Evolutionary conservation across 768 basidiomycete genomes (phyloP), one percentile per base, ranked within the genome.

Genomic region (Phylloporus sp.): DNA sequence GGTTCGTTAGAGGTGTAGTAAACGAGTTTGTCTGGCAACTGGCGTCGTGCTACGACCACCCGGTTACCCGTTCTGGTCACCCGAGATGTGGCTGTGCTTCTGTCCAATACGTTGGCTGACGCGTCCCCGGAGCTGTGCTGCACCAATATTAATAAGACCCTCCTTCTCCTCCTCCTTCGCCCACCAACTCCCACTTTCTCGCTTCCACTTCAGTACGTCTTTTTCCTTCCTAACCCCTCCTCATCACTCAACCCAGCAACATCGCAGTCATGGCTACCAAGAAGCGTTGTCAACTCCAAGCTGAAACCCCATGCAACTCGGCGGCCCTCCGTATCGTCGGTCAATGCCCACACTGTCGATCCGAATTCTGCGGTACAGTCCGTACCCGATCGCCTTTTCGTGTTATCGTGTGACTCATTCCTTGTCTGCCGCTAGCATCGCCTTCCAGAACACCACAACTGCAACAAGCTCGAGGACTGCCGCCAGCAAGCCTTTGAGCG

Each of bases 391-490:
- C 31, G 11, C 13, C 14, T 3, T 3, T 3, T n/a, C 27, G 11
- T 13, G 9, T 22, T 20, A 37, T 53, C 43, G 49, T 49, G 36
- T 23, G 36, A 43, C 46, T 58, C 34, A 58, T 33, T 14, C 61
- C 47, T 56, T 46, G 54, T 45, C 17, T 14, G 13, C 21, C 34
- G 26, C 38, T 21, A 92, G 86, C 91, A 93, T 63, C 86, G 90
- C 50, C 75, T 94, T 53, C 90, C 91, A 7, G 91, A 93, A 64
- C 87, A 89, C 57, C 90, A 94, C 65, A 76, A 77, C 45, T 94
- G 90, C 71, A 77, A 79, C 55, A 85, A 90, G 51, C 71, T 94
- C 52, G 83, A 87, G 62, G 83, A 83, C 65, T 93, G 90, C 70
- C 74, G 84, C 53, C 85, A 90, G 65, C 84, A 89, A 67, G 90